Evolutionary conservation across 2,329 filamentous ascomycete genomes (phyloP), one percentile per base, ranked within the genome.

Genomic region (Colletotrichum tropicale): DNA sequence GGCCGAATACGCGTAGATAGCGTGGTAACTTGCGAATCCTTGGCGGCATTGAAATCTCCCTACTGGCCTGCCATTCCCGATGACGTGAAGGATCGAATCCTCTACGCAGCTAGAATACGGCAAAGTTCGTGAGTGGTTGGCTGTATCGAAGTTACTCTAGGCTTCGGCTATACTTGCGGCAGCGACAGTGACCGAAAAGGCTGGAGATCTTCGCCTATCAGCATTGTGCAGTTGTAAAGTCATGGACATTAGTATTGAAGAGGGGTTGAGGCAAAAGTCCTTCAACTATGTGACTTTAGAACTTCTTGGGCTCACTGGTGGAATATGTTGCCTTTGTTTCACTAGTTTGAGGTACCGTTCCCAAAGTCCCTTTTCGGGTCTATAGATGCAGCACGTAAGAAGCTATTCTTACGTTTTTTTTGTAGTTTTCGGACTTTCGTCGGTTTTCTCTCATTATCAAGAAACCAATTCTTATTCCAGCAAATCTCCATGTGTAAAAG

Each of bases 371-470:
- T 43, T n/a, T 2, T 6, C 18, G 18, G 18, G 8, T 43, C 18
- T 43, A 2, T 18, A 6, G 5, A n/a, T n/a, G 16, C 18, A 43
- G 38, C 18, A 10, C 18, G 16, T 10, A 43, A 43, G 16, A 1
- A 0, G 18, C 18, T 10, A 5, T 5, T n/a, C 38, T 10, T n/a
- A 10, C 9, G 5, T 8, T 43, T 10, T 10, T n/a, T n/a, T 2
- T 43, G 38, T 43, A n/a, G 5, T n/a, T 43, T 43, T 43, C 10
- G 18, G 18, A n/a, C 38, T n/a, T n/a, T n/a, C 38, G 38, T 43
- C 18, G 18, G 38, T n/a, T 12, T 3, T 18, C 36, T 38, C 34
- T 38, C 36, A 38, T 38, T 38, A 18, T 18, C 1, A 3, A 18
- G 16, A 38, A 38, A 9, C 36, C 0, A 34, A 16, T 43, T n/a